phyloP scores from a whole-genome alignment of 208 protist genomes.

The Trypanosoma avium region DNA sequence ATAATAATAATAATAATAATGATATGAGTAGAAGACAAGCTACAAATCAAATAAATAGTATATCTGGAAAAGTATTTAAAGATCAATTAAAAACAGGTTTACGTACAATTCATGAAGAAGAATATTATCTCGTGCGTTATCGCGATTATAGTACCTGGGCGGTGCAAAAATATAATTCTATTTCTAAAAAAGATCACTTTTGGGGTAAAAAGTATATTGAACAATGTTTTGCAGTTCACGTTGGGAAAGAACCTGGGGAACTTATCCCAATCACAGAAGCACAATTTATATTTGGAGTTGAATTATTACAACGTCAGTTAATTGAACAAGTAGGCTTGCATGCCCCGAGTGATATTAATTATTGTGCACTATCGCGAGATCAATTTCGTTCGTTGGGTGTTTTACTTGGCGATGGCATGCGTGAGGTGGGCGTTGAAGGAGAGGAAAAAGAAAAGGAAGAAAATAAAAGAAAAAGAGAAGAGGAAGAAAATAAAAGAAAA shows the following conservation, averaged over 20 bases:
- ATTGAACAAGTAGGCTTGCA: slow-evolving; percentile 33
- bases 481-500: slow-evolving; percentile 28
- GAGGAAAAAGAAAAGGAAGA: slow-evolving; percentile 39
- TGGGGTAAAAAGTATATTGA: slow-evolving; percentile 77
- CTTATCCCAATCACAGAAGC: slow-evolving; percentile 77
- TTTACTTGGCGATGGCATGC: slow-evolving; percentile 70
- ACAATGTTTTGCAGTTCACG: slow-evolving; percentile 83
- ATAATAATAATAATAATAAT: slow-evolving; percentile 21
- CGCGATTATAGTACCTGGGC: slow-evolving; percentile 83
- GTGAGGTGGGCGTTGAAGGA: slow-evolving; percentile 54
- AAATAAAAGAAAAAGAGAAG: slow-evolving; percentile 40
- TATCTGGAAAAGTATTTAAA: slow-evolving; percentile 55
- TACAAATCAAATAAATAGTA: slow-evolving; percentile 21
- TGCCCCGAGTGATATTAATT: slow-evolving; percentile 46
- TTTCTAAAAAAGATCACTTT: slow-evolving; percentile 60
- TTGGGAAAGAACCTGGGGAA: slow-evolving; percentile 72
- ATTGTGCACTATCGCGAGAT: slow-evolving; percentile 69
- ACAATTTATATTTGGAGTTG: slow-evolving; percentile 76
- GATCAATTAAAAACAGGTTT: slow-evolving; percentile 53
- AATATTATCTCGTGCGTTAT: slow-evolving; percentile 85
- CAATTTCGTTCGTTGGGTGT: slow-evolving; percentile 79
- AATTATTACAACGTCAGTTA: slow-evolving; percentile 72
- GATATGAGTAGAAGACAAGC: slow-evolving; percentile 4
- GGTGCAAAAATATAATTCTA: slow-evolving; percentile 41
- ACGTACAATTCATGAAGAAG: slow-evolving; percentile 69